Percentiles rank a stretch among this genome's conserved stretches.
Conservation (phyloP, 164 flowering plant genomes). For the Liriodendron chinense region DNA sequence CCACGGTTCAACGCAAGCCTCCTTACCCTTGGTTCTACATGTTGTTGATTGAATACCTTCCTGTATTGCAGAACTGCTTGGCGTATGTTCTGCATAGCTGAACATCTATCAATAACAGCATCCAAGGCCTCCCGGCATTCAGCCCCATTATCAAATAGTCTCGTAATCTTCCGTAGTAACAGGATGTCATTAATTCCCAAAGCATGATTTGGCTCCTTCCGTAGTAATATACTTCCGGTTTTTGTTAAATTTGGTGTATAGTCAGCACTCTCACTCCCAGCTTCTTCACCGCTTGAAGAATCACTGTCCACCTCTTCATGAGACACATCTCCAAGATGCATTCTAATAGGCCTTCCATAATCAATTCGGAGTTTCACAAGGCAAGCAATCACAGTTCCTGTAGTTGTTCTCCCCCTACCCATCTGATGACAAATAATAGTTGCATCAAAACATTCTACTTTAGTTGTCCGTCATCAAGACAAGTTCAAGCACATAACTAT, state of each 20-base stretch:
- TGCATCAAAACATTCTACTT: not conserved
- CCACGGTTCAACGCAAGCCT: conserved; percentile 92
- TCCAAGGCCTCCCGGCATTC: conserved; percentile 85
- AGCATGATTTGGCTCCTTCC: conserved; percentile 41
- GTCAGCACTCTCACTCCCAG: conserved; percentile 29
- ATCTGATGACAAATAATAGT: conserved; percentile 41
- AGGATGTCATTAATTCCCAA: conserved; percentile 92
- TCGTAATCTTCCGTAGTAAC: conserved; percentile 78
- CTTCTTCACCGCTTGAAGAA: conserved; percentile 73
- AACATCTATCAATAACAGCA: conserved; percentile 90
- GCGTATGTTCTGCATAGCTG: conserved; percentile 92
- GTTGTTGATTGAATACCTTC: conserved; percentile 85
- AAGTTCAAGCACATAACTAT: not conserved
- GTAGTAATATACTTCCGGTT: not conserved
- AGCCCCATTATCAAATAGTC: conserved; percentile 84
- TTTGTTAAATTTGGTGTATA: not conserved
- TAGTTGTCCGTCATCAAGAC: not conserved
- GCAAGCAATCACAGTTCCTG: conserved; percentile 97
- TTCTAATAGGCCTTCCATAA: conserved; percentile 71
- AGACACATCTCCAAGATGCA: conserved; percentile 33
- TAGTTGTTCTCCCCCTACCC: conserved; percentile 96
- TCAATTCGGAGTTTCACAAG: conserved; percentile 82
- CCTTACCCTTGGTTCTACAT: conserved; percentile 83
- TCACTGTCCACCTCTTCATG: conserved; percentile 50
- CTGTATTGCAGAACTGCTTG: conserved; percentile 87